Conservation (phyloP, 345 rosid species). For the Murraya koenigii region DNA sequence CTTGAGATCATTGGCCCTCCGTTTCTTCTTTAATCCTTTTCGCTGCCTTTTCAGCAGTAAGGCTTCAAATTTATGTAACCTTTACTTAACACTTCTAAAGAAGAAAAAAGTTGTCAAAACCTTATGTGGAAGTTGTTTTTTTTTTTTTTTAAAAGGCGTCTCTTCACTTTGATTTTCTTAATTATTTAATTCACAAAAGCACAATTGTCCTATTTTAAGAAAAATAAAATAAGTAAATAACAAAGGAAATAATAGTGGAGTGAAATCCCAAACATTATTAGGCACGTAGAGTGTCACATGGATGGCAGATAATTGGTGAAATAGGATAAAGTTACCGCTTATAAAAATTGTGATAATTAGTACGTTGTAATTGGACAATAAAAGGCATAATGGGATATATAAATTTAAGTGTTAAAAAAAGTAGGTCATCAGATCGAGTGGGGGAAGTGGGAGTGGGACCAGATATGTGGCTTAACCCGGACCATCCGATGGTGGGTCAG, state of each 20-base stretch:
- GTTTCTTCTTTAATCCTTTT: neutral
- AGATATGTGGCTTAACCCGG: neutral
- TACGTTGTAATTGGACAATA: conserved; percentile 1
- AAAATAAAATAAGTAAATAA: neutral
- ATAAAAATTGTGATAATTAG: neutral
- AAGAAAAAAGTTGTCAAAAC: conserved; percentile 5
- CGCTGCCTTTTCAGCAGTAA: neutral
- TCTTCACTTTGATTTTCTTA: conserved; percentile 1
- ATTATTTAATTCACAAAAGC: neutral
- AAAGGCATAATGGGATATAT: conserved; percentile 4
- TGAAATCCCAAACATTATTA: neutral
- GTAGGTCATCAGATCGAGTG: conserved; percentile 14
- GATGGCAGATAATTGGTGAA: conserved; percentile 13
- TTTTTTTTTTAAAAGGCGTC: too few species aligned
- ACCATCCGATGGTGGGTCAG: conserved; percentile 8
- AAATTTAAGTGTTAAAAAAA: conserved; percentile 9
- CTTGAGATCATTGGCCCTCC: conserved; percentile 14
- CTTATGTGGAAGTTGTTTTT: conserved; percentile 1
- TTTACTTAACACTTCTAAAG: conserved; percentile 1
- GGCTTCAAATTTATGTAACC: conserved; percentile 12
- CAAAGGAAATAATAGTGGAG: neutral
- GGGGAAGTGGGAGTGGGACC: conserved; percentile 1
- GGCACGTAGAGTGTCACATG: conserved; percentile 8
- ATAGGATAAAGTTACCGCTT: neutral
- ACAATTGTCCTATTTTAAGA: neutral